Percentiles rank a stretch among this genome's conserved stretches.
These are phyloP conservation scores for Larix sibirica DNA, from an alignment of 83 land plant genomes.

Conservation along the genomic window DNA sequence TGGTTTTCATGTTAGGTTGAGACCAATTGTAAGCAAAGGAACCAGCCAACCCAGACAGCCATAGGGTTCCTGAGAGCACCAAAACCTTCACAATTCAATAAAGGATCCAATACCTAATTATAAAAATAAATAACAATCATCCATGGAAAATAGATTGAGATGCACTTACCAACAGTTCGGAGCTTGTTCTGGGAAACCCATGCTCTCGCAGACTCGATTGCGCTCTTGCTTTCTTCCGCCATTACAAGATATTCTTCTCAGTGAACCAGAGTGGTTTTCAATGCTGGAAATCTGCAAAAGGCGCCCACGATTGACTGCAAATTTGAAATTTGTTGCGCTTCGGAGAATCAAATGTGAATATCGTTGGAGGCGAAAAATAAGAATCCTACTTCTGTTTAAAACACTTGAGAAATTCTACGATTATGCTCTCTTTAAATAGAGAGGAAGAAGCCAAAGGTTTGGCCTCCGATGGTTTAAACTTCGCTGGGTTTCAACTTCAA, in stretches of 20 bases:
- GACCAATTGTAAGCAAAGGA: constrained; percentile 90
- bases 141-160: neutral
- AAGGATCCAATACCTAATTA: neutral
- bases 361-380: no score
- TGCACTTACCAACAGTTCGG: constrained; percentile 53
- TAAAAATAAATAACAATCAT: neutral
- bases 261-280: no score
- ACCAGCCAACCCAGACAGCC: constrained; percentile 68
- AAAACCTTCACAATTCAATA: neutral
- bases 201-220: constrained; percentile 35
- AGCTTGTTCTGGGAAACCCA: constrained; percentile 75
- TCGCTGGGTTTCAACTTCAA: no score
- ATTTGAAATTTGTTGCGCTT: no score
- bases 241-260: neutral
- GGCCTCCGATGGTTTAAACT: no score
- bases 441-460: no score
- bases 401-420: no score
- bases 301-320: no score
- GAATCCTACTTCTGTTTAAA: no score
- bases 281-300: no score
- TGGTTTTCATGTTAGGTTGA: constrained; percentile 80
- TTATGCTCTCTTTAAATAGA: no score
- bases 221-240: constrained; percentile 37
- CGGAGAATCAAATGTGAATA: no score
- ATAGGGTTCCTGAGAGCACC: constrained; percentile 51